Base-by-base conservation (phyloP, 2,329 filamentous ascomycete genomes). In the Fusarium agapanthi region DNA sequence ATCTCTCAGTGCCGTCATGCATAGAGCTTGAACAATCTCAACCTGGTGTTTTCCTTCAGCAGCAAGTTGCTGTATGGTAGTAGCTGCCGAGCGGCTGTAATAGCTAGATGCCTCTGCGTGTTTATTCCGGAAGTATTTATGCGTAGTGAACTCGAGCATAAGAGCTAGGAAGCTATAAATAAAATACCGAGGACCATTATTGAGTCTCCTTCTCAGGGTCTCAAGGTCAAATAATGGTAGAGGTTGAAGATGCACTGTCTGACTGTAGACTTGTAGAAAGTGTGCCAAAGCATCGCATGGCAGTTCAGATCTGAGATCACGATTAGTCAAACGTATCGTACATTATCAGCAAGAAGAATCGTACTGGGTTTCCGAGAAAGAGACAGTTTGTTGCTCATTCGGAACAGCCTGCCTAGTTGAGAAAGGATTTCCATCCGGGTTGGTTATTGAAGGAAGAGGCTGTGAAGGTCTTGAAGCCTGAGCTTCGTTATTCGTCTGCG, bases 191-290 rank as follows among this genome's bases (percentile, higher is more conserved):
- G 61, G 16, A 2, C 61, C 51, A 16, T 4, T 28, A 0, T 24
- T 22, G 1, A 67, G 34, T 11, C 2, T 66, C 6, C 2, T 1
- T 16, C 5, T 13, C 1, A 67, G 44, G 22, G 7, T 35, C 4
- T 14, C 24, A 8, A 66, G 44, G 5, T 67, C 44, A 20, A 67
- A 66, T 7, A 67, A 35, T 16, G 64, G 50, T 1, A 67, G 28
- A 20, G 64, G 64, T n/a, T 67, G 64, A 2, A 67, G 43, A n/a
- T 67, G 61, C 5, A 67, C 11, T 40, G 7, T 51, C 10, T 15
- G 50, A n/a, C 24, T 20, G 2, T 67, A 67, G 2, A 35, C 38
- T 4, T 32, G 10, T 26, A 60, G 6, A 18, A 67, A 60, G 7
- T 60, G 28, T 10, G 32, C 9, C 2, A 67, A 26, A 0, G 32